A percentile compares a stretch with the other conserved stretches of the same genome.
phyloP scores from a whole-genome alignment of 495 filamentous ascomycete species.

The Podospora didyma region DNA sequence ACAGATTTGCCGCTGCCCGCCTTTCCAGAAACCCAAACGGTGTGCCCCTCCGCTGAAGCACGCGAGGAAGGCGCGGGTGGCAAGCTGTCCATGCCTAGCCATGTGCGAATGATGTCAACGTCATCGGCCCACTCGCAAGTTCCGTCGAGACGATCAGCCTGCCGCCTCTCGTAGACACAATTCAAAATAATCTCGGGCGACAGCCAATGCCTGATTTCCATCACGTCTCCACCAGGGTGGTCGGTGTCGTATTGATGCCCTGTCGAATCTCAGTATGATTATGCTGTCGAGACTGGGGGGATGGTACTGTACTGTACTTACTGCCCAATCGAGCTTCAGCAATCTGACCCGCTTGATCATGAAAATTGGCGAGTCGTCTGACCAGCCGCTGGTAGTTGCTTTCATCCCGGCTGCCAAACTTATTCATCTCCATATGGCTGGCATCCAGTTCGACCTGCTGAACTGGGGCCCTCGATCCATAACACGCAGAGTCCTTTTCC shows the following conservation, averaged over 20 bases:
- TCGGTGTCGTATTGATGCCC: neutral
- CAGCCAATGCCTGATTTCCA: neutral
- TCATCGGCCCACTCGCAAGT: neutral
- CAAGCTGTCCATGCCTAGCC: neutral
- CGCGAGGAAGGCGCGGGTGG: too few relatives aligned
- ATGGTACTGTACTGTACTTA: too few relatives aligned
- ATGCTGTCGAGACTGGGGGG: neutral
- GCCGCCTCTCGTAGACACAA: neutral
- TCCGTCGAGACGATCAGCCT: neutral
- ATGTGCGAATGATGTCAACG: neutral
- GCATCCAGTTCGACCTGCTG: neutral
- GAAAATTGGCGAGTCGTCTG: neutral
- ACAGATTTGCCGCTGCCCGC: neutral
- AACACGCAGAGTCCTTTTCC: neutral
- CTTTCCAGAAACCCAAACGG: neutral
- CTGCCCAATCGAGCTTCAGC: neutral
- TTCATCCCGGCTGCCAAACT: neutral
- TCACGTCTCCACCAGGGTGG: neutral
- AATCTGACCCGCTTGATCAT: neutral
- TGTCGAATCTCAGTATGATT: neutral
- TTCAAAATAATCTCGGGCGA: neutral
- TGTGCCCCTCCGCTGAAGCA: too few relatives aligned
- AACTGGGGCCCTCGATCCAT: neutral
- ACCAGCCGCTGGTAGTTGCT: neutral
- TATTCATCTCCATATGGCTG: neutral